Evolutionary conservation across 169 alveolate species (phyloP).

Genomic region (Pseudocohnilembus persalinus): DNA sequence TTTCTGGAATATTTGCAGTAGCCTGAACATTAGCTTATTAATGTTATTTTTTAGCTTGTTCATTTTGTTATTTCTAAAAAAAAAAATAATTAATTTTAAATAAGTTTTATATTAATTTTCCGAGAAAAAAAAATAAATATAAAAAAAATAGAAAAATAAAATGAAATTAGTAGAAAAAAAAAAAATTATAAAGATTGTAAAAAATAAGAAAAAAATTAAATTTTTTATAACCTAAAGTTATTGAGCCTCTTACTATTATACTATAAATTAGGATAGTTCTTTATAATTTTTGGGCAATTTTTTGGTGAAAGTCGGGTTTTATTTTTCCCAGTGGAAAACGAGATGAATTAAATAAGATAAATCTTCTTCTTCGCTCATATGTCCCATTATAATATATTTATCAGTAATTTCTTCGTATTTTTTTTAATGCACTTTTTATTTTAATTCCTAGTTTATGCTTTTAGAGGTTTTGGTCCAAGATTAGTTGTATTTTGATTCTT

Average conservation of each 20-base stretch:
- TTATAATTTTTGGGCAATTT: slow-evolving; percentile 44
- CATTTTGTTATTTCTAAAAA: not conserved
- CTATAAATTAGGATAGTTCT: slow-evolving; percentile 17
- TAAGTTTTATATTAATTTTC: too few species aligned
- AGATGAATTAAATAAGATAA: slow-evolving; percentile 53
- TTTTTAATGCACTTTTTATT: not conserved
- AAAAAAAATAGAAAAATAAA: not conserved
- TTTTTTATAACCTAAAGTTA: too few species aligned
- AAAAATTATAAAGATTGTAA: not conserved
- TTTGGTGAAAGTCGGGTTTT: slow-evolving; percentile 41
- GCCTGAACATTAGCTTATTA: not conserved
- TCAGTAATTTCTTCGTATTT: not conserved
- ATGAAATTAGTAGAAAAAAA: not conserved
- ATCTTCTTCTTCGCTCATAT: slow-evolving; percentile 58
- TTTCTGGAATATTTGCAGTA: not conserved
- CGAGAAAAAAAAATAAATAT: not conserved
- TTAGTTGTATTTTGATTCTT: not conserved
- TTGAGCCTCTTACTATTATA: slow-evolving; percentile 23
- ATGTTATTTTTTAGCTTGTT: not conserved
- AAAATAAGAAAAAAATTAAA: too few species aligned
- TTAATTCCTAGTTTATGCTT: not conserved
- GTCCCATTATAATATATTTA: slow-evolving; percentile 31
- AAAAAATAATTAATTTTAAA: too few species aligned
- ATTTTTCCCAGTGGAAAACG: slow-evolving; percentile 62
- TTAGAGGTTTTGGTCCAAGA: not conserved